Evolutionary conservation across 805 yeast genomes (phyloP).

Genomic region (Spathaspora girioi): DNA sequence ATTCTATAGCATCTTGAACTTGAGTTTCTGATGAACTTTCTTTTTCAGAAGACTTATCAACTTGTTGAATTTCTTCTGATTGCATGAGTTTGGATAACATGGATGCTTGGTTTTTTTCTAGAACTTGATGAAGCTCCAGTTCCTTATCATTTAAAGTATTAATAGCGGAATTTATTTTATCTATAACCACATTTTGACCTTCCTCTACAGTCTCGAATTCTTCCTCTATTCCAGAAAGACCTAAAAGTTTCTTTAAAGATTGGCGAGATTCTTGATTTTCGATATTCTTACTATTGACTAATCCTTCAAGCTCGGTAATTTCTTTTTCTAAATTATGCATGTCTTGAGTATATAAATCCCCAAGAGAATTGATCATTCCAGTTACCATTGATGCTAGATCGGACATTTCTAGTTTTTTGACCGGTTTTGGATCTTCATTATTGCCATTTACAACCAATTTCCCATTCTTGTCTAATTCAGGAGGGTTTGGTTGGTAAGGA

Average conservation of each 20-base stretch:
- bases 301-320: constrained; percentile 44
- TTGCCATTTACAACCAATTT: constrained; percentile 13
- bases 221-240: constrained; percentile 26
- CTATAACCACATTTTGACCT: constrained; percentile 19
- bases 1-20: constrained; percentile 19
- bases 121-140: constrained; percentile 19
- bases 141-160: constrained; percentile 7
- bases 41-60: constrained; percentile 11
- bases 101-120: constrained; percentile 43
- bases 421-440: constrained; percentile 10
- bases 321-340: constrained; percentile 37
- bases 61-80: constrained; percentile 29
- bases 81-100: constrained; percentile 43
- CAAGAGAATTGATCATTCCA: constrained; percentile 46
- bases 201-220: constrained; percentile 19
- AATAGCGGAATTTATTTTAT: constrained; percentile 3
- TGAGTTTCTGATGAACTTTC: constrained; percentile 12
- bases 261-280: constrained; percentile 29
- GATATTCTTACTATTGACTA: constrained; percentile 50
- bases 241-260: constrained; percentile 23
- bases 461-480: constrained; percentile 30
- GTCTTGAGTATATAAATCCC: constrained; percentile 52
- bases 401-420: constrained; percentile 21
- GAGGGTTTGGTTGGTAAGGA: constrained; percentile 24
- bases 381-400: constrained; percentile 34